phyloP scores from a whole-genome alignment of 208 protist genomes.

The Herpetomonas samuelpessoai region DNA sequence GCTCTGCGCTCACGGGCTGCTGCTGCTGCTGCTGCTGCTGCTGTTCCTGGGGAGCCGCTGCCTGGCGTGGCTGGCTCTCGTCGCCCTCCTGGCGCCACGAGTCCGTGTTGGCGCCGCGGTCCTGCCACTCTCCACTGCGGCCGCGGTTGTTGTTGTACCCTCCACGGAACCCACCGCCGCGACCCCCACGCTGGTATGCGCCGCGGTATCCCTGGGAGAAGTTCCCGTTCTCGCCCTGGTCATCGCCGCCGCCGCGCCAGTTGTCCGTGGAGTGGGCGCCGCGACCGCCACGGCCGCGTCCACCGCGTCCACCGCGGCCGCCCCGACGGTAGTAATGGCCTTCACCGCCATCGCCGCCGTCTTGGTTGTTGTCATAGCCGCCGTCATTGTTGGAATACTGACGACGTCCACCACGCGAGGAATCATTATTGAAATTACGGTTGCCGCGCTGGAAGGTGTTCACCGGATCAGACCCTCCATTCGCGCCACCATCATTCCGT shows the following conservation, averaged over 20 bases:
- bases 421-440: slow-evolving; percentile 22
- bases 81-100: slow-evolving; percentile 9
- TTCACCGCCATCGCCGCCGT: slow-evolving; percentile 16
- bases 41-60: too few relatives aligned
- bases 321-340: slow-evolving; percentile 2
- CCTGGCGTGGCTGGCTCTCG: too few relatives aligned
- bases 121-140: slow-evolving; percentile 17
- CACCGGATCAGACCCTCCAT: slow-evolving; percentile 24
- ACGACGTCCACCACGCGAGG: slow-evolving; percentile 35
- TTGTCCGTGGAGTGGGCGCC: slow-evolving; percentile 9
- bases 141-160: slow-evolving; percentile 19
- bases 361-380: slow-evolving; percentile 6
- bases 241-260: slow-evolving; percentile 12
- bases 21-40: too few relatives aligned
- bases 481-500: slow-evolving; percentile 36
- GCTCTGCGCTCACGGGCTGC: too few relatives aligned
- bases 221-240: slow-evolving; percentile 18
- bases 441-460: slow-evolving; percentile 32
- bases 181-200: slow-evolving; percentile 24
- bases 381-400: not conserved
- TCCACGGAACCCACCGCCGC: slow-evolving; percentile 18
- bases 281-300: slow-evolving; percentile 11
- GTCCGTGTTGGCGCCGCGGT: slow-evolving; percentile 21
- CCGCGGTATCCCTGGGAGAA: slow-evolving; percentile 12
- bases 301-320: slow-evolving; percentile 15